Percentiles rank a stretch among this genome's conserved stretches.
Conservation (phyloP, 768 basidiomycete species). For the Coprinopsis cinerea region DNA sequence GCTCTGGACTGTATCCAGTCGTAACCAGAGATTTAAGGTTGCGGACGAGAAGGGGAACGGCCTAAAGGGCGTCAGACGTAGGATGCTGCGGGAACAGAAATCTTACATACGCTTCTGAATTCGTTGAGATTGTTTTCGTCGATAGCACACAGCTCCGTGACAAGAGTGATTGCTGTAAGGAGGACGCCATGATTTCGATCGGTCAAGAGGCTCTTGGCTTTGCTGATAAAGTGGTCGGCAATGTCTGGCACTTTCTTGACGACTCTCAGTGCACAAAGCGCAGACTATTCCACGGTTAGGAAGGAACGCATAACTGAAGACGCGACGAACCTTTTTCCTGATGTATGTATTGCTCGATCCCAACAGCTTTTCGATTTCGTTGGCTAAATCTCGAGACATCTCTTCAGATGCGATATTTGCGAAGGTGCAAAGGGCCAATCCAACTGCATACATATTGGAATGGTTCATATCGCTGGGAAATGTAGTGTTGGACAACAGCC, state of each 20-base stretch:
- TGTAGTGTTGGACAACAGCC: not conserved
- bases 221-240: constrained; percentile 82
- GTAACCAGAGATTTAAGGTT: constrained; percentile 93
- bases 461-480: constrained; percentile 94
- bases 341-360: constrained; percentile 99
- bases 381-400: constrained; percentile 97
- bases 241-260: constrained; percentile 96
- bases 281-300: constrained; percentile 54
- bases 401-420: constrained; percentile 99
- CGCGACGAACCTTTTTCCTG: constrained; percentile 80
- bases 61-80: constrained; percentile 37
- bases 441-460: constrained; percentile 98
- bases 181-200: constrained; percentile 98
- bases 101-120: constrained; percentile 73
- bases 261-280: constrained; percentile 89
- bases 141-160: constrained; percentile 88
- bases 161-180: constrained; percentile 88
- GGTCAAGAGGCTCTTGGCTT: constrained; percentile 85
- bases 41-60: constrained; percentile 88
- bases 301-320: constrained; percentile 4
- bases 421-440: constrained; percentile 94
- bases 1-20: constrained; percentile 96
- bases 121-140: constrained; percentile 71
- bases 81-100: constrained; percentile 3
- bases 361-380: constrained; percentile 95